A percentile compares a stretch with the other conserved stretches of the same genome.
Conservation (phyloP, 306 rosid genomes). For the Pyrus betulifolia region DNA sequence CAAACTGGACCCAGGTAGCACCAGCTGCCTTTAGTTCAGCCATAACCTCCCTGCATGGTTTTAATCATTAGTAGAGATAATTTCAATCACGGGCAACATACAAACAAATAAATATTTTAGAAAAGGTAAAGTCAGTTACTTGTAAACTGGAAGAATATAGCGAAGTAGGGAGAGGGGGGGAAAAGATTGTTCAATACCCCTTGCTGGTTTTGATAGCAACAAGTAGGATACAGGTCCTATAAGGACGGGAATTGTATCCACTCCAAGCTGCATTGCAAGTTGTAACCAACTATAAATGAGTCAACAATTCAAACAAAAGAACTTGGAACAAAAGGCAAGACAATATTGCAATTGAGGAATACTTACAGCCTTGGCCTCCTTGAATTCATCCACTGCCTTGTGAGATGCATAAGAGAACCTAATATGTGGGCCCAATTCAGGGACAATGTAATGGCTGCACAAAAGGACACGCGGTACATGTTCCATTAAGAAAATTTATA, state of each 20-base stretch:
- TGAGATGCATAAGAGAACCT: conserved; percentile 78
- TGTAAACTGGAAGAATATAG: conserved; percentile 65
- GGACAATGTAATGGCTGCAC: conserved; percentile 83
- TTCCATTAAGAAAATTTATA: background rate
- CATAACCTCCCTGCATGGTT: conserved; percentile 57
- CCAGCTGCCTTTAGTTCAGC: conserved; percentile 76
- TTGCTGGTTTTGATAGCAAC: conserved; percentile 75
- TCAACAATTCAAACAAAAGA: background rate
- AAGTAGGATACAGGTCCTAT: conserved; percentile 80
- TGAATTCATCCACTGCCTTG: conserved; percentile 74
- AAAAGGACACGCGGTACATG: background rate
- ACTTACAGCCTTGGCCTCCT: conserved; percentile 78
- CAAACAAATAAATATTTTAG: background rate
- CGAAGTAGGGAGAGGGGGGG: conserved; percentile 49
- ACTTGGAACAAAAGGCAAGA: background rate
- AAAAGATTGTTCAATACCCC: conserved; percentile 64
- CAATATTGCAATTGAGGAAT: background rate
- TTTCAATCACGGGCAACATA: background rate
- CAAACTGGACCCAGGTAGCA: conserved; percentile 81
- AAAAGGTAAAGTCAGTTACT: conserved; percentile 28
- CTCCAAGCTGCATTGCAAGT: conserved; percentile 48
- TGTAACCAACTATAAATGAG: background rate
- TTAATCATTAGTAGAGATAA: background rate
- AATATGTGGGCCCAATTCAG: conserved; percentile 74
- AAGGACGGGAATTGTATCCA: conserved; percentile 70